Evolutionary conservation across 2,329 filamentous ascomycete genomes (phyloP).

Genomic region (Colletotrichum sp.): DNA sequence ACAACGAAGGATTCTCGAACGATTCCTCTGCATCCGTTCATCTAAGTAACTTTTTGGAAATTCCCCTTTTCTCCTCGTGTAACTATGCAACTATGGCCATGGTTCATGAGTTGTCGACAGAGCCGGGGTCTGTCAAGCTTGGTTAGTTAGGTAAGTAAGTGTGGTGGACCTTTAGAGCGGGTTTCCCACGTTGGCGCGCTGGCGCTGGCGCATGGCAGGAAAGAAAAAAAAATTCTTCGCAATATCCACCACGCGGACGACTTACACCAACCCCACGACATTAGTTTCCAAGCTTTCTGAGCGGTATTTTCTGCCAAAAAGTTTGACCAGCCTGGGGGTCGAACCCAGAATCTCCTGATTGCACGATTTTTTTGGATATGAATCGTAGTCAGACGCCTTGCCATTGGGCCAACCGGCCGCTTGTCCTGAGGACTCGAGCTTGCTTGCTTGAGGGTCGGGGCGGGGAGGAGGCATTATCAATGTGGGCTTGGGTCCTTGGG

Average conservation of each 20-base stretch:
- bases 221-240: background rate
- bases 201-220: background rate
- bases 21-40: background rate
- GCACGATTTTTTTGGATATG: background rate
- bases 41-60: background rate
- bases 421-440: background rate
- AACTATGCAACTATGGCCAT: background rate
- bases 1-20: background rate
- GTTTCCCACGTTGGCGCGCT: background rate
- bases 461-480: background rate
- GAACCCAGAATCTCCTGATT: conserved; percentile 23
- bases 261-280: background rate
- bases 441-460: background rate
- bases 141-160: background rate
- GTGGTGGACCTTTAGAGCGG: background rate
- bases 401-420: conserved; percentile 38
- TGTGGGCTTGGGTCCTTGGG: background rate
- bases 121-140: background rate
- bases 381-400: conserved; percentile 49
- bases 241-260: background rate
- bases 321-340: conserved; percentile 20
- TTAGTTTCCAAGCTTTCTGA: background rate
- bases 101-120: background rate
- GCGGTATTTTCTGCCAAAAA: background rate
- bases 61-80: background rate